Evolutionary conservation across 257 asterid genomes (phyloP).

Genomic region (Anisodus acutangulus): DNA sequence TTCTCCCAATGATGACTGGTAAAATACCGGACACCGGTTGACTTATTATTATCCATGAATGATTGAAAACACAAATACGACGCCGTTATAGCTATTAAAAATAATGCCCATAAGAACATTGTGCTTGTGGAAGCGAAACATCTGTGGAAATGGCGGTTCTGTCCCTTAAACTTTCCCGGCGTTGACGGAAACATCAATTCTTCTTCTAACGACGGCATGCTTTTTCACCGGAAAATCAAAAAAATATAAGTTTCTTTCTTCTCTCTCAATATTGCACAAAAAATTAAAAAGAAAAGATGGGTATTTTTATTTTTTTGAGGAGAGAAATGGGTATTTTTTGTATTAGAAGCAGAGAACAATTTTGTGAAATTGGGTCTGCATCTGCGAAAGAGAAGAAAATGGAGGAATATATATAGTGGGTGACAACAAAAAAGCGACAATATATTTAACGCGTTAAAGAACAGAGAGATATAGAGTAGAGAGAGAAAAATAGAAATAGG

Average conservation of each 20-base stretch:
- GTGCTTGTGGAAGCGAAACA: conserved; percentile 81
- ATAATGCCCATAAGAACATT: conserved; percentile 75
- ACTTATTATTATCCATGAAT: conserved; percentile 39
- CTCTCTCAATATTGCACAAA: not conserved
- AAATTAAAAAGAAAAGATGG: no score
- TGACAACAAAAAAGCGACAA: conserved; percentile 30
- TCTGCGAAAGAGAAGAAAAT: conserved; percentile 44
- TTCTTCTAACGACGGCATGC: conserved; percentile 58
- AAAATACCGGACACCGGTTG: conserved; percentile 56
- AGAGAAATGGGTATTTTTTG: not conserved
- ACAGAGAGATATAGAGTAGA: not conserved
- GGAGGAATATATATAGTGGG: conserved; percentile 52
- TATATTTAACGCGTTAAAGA: conserved; percentile 50
- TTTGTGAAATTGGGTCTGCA: conserved; percentile 40
- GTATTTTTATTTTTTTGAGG: not conserved
- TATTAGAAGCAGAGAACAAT: conserved; percentile 38
- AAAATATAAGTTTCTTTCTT: no score
- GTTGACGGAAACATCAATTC: conserved; percentile 61
- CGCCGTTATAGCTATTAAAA: conserved; percentile 68
- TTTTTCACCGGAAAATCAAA: not conserved
- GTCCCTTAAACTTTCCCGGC: conserved; percentile 74
- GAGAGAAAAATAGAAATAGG: not conserved
- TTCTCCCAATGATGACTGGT: conserved; percentile 67
- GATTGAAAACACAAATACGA: conserved; percentile 72
- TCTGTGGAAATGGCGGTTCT: conserved; percentile 66